phyloP scores from a whole-genome alignment of 2,329 filamentous ascomycete genomes.

The Arthroderma sp. region DNA sequence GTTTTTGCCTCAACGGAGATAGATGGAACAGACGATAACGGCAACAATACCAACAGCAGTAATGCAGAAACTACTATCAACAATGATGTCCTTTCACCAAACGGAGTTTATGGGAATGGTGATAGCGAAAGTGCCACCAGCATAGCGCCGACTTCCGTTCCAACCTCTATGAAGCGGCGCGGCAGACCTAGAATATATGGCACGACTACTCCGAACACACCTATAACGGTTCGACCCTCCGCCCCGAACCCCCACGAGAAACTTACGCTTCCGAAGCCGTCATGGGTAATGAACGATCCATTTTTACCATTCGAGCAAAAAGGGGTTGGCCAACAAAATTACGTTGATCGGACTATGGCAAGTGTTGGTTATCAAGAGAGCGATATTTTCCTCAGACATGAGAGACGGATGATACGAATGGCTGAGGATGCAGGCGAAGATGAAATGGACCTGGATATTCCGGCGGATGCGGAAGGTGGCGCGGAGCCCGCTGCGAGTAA shows the following conservation, averaged over 20 bases:
- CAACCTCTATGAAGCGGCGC: constrained; percentile 44
- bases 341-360: constrained; percentile 92
- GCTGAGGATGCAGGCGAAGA: constrained; percentile 51
- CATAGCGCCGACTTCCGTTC: constrained; percentile 15
- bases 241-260: constrained; percentile 38
- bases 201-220: constrained; percentile 46
- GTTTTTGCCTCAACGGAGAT: constrained; percentile 74
- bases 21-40: constrained; percentile 51
- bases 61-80: too few species aligned
- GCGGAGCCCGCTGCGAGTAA: constrained; percentile 34
- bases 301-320: constrained; percentile 56
- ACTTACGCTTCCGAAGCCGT: constrained; percentile 36
- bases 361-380: constrained; percentile 93
- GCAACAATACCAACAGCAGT: constrained; percentile 8
- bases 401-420: constrained; percentile 54
- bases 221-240: constrained; percentile 35
- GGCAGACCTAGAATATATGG: constrained; percentile 51
- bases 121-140: constrained; percentile 17
- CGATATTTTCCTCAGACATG: constrained; percentile 70
- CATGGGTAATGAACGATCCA: constrained; percentile 34
- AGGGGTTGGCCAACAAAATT: constrained; percentile 70
- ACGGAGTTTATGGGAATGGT: constrained; percentile 14
- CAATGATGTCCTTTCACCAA: constrained; percentile 13
- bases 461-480: constrained; percentile 48
- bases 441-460: constrained; percentile 44